These are phyloP conservation scores for Phytophthora multivora DNA, from an alignment of 352 stramenopile genomes.

Conservation along the genomic window DNA sequence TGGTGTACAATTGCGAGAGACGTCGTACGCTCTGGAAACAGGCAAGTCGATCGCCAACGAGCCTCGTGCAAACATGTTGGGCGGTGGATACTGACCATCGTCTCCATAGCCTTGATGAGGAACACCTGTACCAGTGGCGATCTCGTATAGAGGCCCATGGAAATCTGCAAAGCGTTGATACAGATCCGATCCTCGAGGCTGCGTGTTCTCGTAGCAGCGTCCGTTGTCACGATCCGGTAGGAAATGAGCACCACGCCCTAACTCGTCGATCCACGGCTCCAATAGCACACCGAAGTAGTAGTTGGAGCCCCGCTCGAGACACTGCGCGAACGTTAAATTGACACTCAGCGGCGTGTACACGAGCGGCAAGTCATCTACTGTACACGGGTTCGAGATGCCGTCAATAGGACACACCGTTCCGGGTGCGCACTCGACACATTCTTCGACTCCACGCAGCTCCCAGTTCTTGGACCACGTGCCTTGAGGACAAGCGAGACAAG, in stretches of 20 bases:
- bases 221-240: constrained; percentile 71
- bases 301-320: constrained; percentile 73
- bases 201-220: constrained; percentile 94
- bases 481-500: constrained; percentile 91
- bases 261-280: constrained; percentile 95
- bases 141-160: constrained; percentile 94
- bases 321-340: constrained; percentile 89
- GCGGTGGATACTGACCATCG: constrained; percentile 62
- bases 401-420: constrained; percentile 94
- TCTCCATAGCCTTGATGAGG: constrained; percentile 95
- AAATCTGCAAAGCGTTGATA: constrained; percentile 96
- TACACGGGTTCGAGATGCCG: constrained; percentile 95
- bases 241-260: constrained; percentile 92
- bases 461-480: constrained; percentile 99
- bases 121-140: constrained; percentile 72
- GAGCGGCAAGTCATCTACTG: constrained; percentile 91
- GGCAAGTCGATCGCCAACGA: constrained; percentile 89
- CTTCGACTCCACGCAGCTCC: constrained; percentile 93
- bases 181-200: constrained; percentile 85
- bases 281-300: constrained; percentile 96
- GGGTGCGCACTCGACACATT: constrained; percentile 93
- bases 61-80: constrained; percentile 87
- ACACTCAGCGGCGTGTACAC: constrained; percentile 87
- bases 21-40: constrained; percentile 83
- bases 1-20: constrained; percentile 93